phyloP scores from a whole-genome alignment of 1,139 yeast genomes.

The Yamadazyma jaroonii region DNA sequence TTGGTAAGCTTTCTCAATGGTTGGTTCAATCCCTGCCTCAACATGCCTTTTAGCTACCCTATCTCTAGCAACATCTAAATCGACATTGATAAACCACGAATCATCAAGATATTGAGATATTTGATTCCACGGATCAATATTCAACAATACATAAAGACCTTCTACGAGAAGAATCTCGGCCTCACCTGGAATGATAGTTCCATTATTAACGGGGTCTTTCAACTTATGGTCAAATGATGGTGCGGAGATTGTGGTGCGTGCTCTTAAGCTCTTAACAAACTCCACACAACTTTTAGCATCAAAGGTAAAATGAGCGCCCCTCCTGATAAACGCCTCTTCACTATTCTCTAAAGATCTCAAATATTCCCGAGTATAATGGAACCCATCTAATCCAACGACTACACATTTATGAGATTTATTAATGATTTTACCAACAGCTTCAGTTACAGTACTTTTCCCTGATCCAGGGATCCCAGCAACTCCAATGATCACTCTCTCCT shows the following conservation, averaged over 20 bases:
- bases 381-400: constrained; percentile 64
- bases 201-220: constrained; percentile 64
- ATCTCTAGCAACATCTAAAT: constrained; percentile 41
- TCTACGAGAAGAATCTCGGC: constrained; percentile 59
- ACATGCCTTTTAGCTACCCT: constrained; percentile 75
- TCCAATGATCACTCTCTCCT: constrained; percentile 47
- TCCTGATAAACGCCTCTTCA: constrained; percentile 53
- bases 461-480: constrained; percentile 81
- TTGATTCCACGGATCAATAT: constrained; percentile 49
- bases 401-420: constrained; percentile 24
- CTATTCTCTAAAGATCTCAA: constrained; percentile 54
- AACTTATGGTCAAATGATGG: constrained; percentile 79
- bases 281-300: constrained; percentile 47
- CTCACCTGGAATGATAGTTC: constrained; percentile 39
- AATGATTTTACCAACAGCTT: constrained; percentile 18
- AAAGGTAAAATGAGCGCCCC: constrained; percentile 89
- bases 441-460: constrained; percentile 72
- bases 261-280: constrained; percentile 19
- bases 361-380: constrained; percentile 62
- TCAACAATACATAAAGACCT: constrained; percentile 58
- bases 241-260: constrained; percentile 23
- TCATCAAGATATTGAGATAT: constrained; percentile 38
- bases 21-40: constrained; percentile 61
- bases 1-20: constrained; percentile 53
- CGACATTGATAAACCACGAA: constrained; percentile 47